Evolutionary conservation across 2,329 filamentous ascomycete genomes (phyloP).

Genomic region (Cordyceps pruinosa): DNA sequence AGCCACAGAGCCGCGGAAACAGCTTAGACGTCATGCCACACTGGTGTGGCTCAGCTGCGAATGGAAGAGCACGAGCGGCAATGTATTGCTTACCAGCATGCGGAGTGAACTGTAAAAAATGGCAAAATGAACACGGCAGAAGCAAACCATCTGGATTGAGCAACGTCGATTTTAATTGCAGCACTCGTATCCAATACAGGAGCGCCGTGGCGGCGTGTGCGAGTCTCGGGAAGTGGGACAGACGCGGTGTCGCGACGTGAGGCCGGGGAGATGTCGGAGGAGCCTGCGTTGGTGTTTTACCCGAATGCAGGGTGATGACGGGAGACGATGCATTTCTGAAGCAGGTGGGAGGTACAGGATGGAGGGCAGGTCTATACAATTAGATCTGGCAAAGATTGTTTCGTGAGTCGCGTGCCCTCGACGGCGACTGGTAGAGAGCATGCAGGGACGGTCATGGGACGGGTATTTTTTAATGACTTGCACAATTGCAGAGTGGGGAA

Average conservation of each 20-base stretch:
- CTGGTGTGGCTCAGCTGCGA: neutral
- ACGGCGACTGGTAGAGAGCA: neutral
- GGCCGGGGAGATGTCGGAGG: neutral
- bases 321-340: neutral
- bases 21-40: slow-evolving; percentile 6
- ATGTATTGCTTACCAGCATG: neutral
- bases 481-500: slow-evolving; percentile 6
- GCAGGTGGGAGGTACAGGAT: neutral
- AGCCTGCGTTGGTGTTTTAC: neutral
- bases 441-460: neutral
- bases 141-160: neutral
- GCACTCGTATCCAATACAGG: neutral
- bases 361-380: neutral
- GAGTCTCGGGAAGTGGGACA: slow-evolving; percentile 1
- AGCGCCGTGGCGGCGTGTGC: neutral
- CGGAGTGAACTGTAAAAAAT: neutral
- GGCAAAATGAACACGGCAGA: neutral
- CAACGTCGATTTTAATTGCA: neutral
- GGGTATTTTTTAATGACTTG: neutral
- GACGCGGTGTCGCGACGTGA: slow-evolving; percentile 5
- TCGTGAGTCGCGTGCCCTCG: neutral
- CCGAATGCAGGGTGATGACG: neutral
- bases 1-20: neutral
- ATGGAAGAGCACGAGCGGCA: neutral
- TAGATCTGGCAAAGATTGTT: neutral